Evolutionary conservation across 1,284 basidiomycete genomes (phyloP), one percentile per base, ranked within the genome.

Genomic region (Cerioporus squamosus): DNA sequence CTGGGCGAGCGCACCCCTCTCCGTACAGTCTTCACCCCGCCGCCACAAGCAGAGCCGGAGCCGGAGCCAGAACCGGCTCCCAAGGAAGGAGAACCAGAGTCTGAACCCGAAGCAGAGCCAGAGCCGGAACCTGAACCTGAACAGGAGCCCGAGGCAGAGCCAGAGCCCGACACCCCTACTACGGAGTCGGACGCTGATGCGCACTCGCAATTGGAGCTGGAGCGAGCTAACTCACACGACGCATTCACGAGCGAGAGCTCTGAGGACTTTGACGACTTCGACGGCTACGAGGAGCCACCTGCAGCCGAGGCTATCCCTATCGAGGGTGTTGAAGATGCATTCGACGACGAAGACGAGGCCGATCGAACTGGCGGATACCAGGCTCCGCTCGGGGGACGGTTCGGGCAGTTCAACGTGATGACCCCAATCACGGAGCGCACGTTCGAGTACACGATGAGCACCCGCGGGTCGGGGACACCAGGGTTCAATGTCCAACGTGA

Each of bases 381-480:
- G 5, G 77, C 81, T 9, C 88, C 88, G 18, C 77, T 90, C 56
- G 88, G 89, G 23, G 87, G 89, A 12, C 84, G 91, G 47, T 87
- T 91, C 66, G 91, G 90, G 23, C 80, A 80, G 57, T 91, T 94
- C 75, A 88, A 93, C 67, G 86, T 93, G 54, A 94, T 98, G 92
- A 97, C 95, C 10, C 95, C 95, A 1, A 97, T 98, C 69, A 93
- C 93, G 4, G 96, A 98, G 74, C 82, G 95, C 40, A 97, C 95
- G 5, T 86, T 85, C 68, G 96, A 98, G 72, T 95, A 84, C 70
- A 93, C 91, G 3, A 80, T 78, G 42, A 87, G 83, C 63, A 87
- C 83, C n/a, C 79, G 84, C 33, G 72, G 77, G 22, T 72, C 71
- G 5, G 67, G 67, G 24, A 86, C 81, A 23, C 82, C 81, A 60